These are phyloP conservation scores for Narthecium ossifragum DNA, from an alignment of 106 monocot genomes.

Conservation along the genomic window DNA sequence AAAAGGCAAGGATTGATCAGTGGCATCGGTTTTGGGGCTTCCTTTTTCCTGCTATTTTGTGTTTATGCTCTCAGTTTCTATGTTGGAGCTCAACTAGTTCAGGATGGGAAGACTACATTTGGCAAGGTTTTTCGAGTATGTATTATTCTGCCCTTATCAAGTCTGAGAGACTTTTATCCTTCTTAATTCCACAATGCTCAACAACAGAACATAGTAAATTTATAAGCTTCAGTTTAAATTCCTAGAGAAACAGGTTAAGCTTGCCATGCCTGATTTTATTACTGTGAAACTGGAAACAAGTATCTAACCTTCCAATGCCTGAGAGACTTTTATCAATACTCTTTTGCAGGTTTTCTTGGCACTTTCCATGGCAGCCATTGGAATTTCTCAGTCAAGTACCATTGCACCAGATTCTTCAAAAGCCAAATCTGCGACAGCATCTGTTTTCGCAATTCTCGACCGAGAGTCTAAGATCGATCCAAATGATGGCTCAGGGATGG, in stretches of 20 bases:
- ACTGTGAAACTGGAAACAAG: too few species aligned
- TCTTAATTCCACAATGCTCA: too few species aligned
- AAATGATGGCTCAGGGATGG: constrained; percentile 33
- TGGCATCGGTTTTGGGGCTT: constrained; percentile 34
- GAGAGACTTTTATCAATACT: too few species aligned
- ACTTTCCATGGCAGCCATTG: constrained; percentile 40
- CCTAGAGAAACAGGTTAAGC: too few species aligned
- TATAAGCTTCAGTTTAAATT: too few species aligned
- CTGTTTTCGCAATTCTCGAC: constrained; percentile 49
- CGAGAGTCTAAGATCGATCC: constrained; percentile 47
- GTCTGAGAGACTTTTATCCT: too few species aligned
- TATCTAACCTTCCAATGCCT: too few species aligned
- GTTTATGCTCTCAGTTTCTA: constrained; percentile 35
- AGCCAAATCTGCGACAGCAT: constrained; percentile 38
- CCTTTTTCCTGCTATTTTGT: constrained; percentile 31
- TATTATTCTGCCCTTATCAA: too few species aligned
- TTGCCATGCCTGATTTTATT: too few species aligned
- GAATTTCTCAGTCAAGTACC: constrained; percentile 48
- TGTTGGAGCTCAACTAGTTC: constrained; percentile 29
- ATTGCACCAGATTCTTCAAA: constrained; percentile 40
- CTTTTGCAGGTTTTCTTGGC: constrained; percentile 63
- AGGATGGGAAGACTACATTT: constrained; percentile 53
- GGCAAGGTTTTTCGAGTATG: constrained; percentile 47
- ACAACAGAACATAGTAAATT: too few species aligned
- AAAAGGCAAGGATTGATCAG: constrained; percentile 33